Evolutionary conservation across 257 asterid genomes (phyloP).

Genomic region (Leonotis leonurus): DNA sequence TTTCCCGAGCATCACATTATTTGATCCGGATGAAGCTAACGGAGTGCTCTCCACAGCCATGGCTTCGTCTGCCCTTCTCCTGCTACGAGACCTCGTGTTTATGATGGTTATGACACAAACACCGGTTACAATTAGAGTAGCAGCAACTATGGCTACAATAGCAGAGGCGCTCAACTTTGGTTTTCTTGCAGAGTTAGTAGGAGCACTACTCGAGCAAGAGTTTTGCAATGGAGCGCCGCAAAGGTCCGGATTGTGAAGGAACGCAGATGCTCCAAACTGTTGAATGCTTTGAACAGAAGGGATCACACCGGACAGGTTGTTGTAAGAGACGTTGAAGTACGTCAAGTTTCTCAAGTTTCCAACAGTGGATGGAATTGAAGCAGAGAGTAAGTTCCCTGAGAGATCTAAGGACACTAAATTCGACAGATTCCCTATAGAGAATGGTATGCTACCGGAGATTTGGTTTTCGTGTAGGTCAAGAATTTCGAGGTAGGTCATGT

Average conservation of each 20-base stretch:
- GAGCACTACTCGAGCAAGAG: constrained; percentile 31
- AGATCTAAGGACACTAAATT: constrained; percentile 58
- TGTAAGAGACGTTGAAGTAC: constrained; percentile 71
- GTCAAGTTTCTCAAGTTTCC: constrained; percentile 49
- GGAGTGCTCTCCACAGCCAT: constrained; percentile 65
- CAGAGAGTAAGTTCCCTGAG: constrained; percentile 53
- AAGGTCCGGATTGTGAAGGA: constrained; percentile 57
- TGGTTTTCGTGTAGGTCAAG: constrained; percentile 72
- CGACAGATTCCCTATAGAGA: constrained; percentile 51
- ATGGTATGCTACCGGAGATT: constrained; percentile 52
- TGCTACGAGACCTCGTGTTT: constrained; percentile 59
- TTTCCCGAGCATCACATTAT: constrained; percentile 70
- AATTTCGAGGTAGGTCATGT: constrained; percentile 55
- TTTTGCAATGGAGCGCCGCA: constrained; percentile 69
- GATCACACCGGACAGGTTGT: constrained; percentile 68
- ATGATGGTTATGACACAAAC: constrained; percentile 62
- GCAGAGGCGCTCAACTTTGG: constrained; percentile 65
- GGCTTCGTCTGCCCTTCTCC: too few species aligned
- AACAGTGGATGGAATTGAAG: constrained; percentile 52
- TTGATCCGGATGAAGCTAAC: constrained; percentile 68
- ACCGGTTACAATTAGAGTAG: constrained; percentile 59
- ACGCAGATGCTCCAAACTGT: constrained; percentile 63
- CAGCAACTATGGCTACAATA: constrained; percentile 81
- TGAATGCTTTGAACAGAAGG: constrained; percentile 53
- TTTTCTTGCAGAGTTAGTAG: constrained; percentile 26